phyloP scores from a whole-genome alignment of 1,284 basidiomycete genomes.

The Cutaneotrichosporon sp. region DNA sequence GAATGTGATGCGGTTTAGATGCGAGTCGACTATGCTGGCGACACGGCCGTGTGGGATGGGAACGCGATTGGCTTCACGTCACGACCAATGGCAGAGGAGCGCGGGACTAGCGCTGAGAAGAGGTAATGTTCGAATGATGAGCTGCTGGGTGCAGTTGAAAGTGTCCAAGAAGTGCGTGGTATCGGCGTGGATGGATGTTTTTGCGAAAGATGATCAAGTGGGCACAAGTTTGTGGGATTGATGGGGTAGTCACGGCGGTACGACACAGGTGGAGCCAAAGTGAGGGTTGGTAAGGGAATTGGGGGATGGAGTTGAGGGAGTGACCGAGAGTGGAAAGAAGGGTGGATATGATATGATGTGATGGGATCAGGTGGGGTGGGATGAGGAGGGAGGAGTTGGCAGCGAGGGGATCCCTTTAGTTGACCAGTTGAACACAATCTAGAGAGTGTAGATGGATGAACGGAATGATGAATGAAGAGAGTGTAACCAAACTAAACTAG shows the following conservation, averaged over 20 bases:
- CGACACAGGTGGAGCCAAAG: neutral
- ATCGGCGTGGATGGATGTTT: neutral
- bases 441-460: neutral
- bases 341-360: neutral
- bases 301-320: neutral
- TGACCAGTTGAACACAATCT: too few species aligned
- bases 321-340: neutral
- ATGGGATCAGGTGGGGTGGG: neutral
- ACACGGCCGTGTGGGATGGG: neutral
- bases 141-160: neutral
- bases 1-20: neutral
- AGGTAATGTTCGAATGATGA: neutral
- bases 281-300: neutral
- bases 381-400: neutral
- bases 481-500: neutral
- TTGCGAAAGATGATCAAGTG: neutral
- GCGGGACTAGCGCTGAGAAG: neutral
- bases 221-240: neutral
- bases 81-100: neutral
- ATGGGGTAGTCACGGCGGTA: constrained; percentile 7
- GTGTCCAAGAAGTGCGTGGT: neutral
- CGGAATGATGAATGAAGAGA: neutral
- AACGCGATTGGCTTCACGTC: constrained; percentile 1
- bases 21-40: neutral
- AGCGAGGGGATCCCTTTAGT: too few species aligned